These are phyloP conservation scores for Colletotrichum filicis DNA, from an alignment of 2,329 filamentous ascomycete species.

Conservation along the genomic window DNA sequence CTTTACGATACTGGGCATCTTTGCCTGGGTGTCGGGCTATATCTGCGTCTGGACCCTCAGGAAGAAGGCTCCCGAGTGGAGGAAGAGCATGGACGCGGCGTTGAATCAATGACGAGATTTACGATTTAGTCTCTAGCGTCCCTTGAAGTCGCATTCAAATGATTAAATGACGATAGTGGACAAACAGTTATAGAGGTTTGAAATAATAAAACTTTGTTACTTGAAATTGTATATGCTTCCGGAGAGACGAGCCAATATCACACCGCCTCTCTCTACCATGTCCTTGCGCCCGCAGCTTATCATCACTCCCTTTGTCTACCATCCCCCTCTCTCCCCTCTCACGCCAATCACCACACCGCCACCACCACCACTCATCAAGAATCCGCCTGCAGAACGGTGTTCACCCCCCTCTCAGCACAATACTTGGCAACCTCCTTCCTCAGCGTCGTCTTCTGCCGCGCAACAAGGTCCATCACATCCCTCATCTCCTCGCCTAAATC, in stretches of 20 bases:
- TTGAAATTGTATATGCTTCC: slow-evolving; percentile 4
- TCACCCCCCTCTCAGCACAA: slow-evolving; percentile 69
- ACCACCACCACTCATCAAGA: background rate
- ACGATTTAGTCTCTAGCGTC: background rate
- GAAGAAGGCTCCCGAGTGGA: slow-evolving; percentile 71
- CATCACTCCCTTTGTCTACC: background rate
- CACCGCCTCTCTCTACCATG: background rate
- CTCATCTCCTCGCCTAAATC: slow-evolving; percentile 59
- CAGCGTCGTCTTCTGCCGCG: slow-evolving; percentile 72
- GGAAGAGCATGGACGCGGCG: slow-evolving; percentile 68
- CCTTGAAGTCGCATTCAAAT: background rate
- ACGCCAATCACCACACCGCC: background rate
- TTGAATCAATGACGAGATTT: slow-evolving; percentile 39
- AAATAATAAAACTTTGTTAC: background rate
- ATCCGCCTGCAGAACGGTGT: background rate
- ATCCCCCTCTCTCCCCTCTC: background rate
- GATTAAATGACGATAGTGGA: background rate
- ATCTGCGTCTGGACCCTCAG: slow-evolving; percentile 70
- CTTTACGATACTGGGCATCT: slow-evolving; percentile 67
- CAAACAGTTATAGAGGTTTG: background rate
- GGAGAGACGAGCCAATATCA: background rate
- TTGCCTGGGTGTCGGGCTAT: slow-evolving; percentile 68
- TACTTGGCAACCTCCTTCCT: slow-evolving; percentile 81
- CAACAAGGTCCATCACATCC: slow-evolving; percentile 75
- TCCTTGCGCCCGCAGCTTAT: background rate